phyloP scores from a whole-genome alignment of 208 protist species.

The Crithidia thermophila region DNA sequence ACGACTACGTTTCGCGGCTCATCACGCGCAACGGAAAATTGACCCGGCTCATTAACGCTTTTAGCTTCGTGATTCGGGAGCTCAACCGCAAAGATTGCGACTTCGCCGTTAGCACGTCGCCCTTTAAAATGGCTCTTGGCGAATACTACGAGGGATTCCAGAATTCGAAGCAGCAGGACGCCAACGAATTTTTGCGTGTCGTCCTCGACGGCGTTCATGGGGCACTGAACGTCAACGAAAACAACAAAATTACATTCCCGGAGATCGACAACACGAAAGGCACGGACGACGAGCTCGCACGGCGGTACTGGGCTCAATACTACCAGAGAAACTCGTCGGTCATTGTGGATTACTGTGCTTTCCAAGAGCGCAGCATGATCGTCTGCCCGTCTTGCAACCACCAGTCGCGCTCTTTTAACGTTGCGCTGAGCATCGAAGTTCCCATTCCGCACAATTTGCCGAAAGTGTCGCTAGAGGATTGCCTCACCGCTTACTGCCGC shows the following conservation, averaged over 20 bases:
- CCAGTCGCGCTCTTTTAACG: constrained; percentile 62
- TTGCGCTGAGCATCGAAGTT: constrained; percentile 68
- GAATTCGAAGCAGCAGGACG: constrained; percentile 88
- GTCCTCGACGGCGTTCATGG: constrained; percentile 94
- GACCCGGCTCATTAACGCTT: constrained; percentile 54
- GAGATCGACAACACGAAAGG: constrained; percentile 81
- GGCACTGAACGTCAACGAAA: constrained; percentile 81
- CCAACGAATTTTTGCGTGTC: constrained; percentile 92
- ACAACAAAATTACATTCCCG: constrained; percentile 21
- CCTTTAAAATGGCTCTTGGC: constrained; percentile 82
- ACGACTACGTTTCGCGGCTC: constrained; percentile 63
- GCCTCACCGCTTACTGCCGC: constrained; percentile 68
- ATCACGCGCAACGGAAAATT: constrained; percentile 37
- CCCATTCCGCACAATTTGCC: constrained; percentile 47
- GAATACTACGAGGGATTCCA: constrained; percentile 71
- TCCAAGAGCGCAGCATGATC: constrained; percentile 80
- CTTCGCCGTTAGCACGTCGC: constrained; percentile 72
- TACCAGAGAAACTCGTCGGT: constrained; percentile 89
- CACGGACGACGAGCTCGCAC: constrained; percentile 75
- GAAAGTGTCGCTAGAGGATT: constrained; percentile 70
- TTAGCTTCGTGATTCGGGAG: constrained; percentile 82
- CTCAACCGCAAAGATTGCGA: constrained; percentile 54
- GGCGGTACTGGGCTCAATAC: constrained; percentile 81
- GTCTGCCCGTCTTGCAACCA: constrained; percentile 69
- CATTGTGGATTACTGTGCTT: constrained; percentile 88